Evolutionary conservation across 179 eudicot genomes (phyloP), one percentile per base, ranked within the genome.

Genomic region (Spergularia azorica): DNA sequence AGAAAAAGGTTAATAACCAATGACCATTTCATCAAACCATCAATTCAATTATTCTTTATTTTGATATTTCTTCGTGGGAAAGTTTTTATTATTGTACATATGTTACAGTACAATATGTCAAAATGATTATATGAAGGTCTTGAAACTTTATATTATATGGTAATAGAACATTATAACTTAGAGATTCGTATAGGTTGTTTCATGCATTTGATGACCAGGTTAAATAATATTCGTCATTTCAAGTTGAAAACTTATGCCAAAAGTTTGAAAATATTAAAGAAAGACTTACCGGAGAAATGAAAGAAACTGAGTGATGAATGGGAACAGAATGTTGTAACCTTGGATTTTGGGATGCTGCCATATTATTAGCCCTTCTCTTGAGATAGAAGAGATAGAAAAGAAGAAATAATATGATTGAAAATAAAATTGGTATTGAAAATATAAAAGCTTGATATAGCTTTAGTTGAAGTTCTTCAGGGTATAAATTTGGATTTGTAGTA

Each of bases 361-460:
- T 74, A 62, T 75, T 82, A 74, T 79, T 81, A 77, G 90, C 86
- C 39, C 98, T 86, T 78, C 90, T 87, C 85, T 94, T 94, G 81
- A 94, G 96, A 77, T 90, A 94, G 70, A 94, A 90, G 82, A 94
- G 81, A 78, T 94, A 94, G 58, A 94, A 89, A 72, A 94, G 83
- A 71, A 94, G 92, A 79, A 94, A 84, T 39, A 94, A 77, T 68
- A 94, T 94, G 62, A 92, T 89, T 69, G 94, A 88, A 82, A 92
- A 92, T 41, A 92, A 84, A 16, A 94, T 90, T 14, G 98, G 97
- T 61, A 94, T 92, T 75, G 97, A 92, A 71, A 94, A 92, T 7
- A 94, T 90, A 71, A 94, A 94, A 72, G 96, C 98, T 70, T 92
- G 97, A 74, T 94, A 94, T 41, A 94, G 83, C 72, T 90, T 94